These are phyloP conservation scores for Mentha longifolia DNA, from an alignment of 257 asterid species.

Conservation along the genomic window DNA sequence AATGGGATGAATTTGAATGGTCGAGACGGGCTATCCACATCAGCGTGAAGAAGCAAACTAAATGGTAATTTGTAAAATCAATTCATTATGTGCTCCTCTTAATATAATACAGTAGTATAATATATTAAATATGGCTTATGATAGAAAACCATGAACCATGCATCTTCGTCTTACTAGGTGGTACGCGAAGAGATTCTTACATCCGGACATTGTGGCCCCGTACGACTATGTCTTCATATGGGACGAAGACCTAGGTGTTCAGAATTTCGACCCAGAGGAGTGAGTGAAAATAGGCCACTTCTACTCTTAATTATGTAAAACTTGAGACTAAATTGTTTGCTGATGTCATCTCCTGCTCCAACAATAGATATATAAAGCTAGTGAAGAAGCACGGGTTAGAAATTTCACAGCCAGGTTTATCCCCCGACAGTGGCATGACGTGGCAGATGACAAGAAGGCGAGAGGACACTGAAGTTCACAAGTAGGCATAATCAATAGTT, in stretches of 20 bases:
- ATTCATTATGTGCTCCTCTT: not conserved
- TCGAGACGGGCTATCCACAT: constrained; percentile 85
- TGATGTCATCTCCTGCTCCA: constrained; percentile 8
- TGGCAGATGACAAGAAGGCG: constrained; percentile 87
- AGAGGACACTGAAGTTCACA: constrained; percentile 85
- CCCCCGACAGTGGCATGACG: constrained; percentile 78
- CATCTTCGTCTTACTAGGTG: constrained; percentile 59
- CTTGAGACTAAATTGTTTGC: constrained; percentile 4
- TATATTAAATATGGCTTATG: not conserved
- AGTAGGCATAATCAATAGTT: constrained; percentile 43
- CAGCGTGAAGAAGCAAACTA: constrained; percentile 76
- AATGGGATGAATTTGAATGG: constrained; percentile 98
- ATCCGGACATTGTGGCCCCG: constrained; percentile 85
- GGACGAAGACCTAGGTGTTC: constrained; percentile 95
- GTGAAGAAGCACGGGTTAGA: constrained; percentile 82
- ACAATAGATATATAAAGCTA: constrained; percentile 64
- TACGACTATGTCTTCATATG: constrained; percentile 84
- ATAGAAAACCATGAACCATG: not conserved
- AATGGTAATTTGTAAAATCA: constrained; percentile 55
- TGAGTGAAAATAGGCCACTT: constrained; percentile 42
- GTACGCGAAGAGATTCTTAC: constrained; percentile 94
- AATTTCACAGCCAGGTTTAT: constrained; percentile 93
- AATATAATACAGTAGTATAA: not conserved
- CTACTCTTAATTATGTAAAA: constrained; percentile 6
- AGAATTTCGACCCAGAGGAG: constrained; percentile 82